Evolutionary conservation across 768 basidiomycete genomes (phyloP).

Genomic region (Suillus spraguei): DNA sequence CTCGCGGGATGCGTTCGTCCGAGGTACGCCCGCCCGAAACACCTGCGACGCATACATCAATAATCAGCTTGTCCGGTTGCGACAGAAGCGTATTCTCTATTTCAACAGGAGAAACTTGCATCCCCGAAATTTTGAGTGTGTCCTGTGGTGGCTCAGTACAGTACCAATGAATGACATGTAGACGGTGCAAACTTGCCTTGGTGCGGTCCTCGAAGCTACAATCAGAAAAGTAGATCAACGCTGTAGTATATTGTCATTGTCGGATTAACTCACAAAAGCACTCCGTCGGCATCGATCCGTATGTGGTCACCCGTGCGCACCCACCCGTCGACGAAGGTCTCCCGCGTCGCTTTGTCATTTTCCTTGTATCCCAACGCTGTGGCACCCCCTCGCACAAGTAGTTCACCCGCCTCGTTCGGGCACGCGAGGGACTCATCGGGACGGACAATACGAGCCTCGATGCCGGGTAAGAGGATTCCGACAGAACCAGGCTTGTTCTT

Average conservation of each 20-base stretch:
- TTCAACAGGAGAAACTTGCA: conserved; percentile 80
- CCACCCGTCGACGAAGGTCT: conserved; percentile 72
- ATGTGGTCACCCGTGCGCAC: conserved; percentile 74
- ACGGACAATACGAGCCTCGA: conserved; percentile 56
- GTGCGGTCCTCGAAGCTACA: conserved; percentile 70
- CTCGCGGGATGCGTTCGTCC: conserved; percentile 75
- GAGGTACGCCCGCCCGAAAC: conserved; percentile 69
- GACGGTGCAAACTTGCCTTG: conserved; percentile 47
- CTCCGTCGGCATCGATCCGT: conserved; percentile 56
- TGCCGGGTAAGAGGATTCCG: conserved; percentile 58
- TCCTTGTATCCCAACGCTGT: conserved; percentile 65
- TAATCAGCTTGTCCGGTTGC: conserved; percentile 62
- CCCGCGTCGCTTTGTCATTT: conserved; percentile 59
- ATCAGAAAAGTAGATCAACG: neutral
- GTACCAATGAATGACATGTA: conserved; percentile 21
- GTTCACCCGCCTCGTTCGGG: conserved; percentile 58
- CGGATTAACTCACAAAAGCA: conserved; percentile 59
- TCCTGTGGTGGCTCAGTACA: conserved; percentile 45
- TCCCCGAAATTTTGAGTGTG: conserved; percentile 77
- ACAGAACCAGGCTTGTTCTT: conserved; percentile 39
- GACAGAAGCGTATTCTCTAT: conserved; percentile 67
- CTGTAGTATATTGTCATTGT: neutral
- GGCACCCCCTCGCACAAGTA: conserved; percentile 54
- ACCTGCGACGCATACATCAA: conserved; percentile 72
- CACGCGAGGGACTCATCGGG: conserved; percentile 55